phyloP scores from a whole-genome alignment of 306 rosid genomes.

The Cucurbita moschata region DNA sequence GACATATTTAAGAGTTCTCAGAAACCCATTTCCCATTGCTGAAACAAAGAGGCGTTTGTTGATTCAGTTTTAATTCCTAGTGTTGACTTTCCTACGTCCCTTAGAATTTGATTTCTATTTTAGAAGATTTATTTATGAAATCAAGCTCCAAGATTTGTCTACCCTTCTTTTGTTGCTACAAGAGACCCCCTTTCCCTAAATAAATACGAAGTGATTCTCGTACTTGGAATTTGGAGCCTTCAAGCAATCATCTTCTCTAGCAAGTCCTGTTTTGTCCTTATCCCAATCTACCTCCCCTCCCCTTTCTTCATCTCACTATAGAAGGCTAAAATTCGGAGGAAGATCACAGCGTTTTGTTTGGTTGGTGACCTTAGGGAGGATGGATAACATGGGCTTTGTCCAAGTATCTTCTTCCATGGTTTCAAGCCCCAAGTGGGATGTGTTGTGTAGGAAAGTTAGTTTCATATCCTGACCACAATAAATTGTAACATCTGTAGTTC shows the following conservation, averaged over 20 bases:
- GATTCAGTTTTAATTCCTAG: no score
- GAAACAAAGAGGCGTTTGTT: no score
- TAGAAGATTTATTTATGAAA: no score
- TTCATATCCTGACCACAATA: not conserved
- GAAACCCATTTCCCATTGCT: not conserved
- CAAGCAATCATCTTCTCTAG: no score
- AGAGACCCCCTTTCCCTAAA: no score
- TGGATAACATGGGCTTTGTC: not conserved
- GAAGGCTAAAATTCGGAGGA: not conserved
- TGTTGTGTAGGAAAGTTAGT: not conserved
- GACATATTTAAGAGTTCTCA: not conserved
- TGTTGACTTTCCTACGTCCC: no score
- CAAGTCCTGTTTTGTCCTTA: no score
- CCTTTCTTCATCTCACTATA: not conserved
- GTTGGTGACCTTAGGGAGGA: not conserved
- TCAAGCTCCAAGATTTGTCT: no score
- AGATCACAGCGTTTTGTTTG: not conserved
- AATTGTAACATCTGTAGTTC: not conserved
- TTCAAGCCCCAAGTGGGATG: not conserved
- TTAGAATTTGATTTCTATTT: no score
- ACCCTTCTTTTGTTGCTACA: no score
- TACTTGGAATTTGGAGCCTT: no score
- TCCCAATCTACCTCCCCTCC: not conserved
- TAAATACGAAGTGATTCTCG: no score
- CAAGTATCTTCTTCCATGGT: not conserved